Evolutionary conservation across 2,329 filamentous ascomycete species (phyloP).

Genomic region (Scytalidium sp.): DNA sequence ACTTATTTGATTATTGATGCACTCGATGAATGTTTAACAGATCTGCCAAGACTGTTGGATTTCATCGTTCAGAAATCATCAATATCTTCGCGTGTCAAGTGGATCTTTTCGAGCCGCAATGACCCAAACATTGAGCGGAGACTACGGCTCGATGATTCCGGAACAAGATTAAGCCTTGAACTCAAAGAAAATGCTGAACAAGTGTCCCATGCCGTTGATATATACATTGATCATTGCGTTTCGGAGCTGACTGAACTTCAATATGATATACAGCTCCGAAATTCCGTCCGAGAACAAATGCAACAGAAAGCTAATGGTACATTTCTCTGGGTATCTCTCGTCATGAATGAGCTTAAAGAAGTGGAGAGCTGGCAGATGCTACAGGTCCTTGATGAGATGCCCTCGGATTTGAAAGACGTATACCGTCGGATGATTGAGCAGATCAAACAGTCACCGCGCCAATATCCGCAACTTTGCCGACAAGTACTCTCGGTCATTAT

Average conservation of each 20-base stretch:
- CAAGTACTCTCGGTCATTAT: background rate
- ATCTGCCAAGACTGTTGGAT: constrained; percentile 27
- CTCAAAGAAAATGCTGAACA: constrained; percentile 31
- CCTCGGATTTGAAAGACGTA: constrained; percentile 16
- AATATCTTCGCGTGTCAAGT: constrained; percentile 29
- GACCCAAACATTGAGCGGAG: constrained; percentile 30
- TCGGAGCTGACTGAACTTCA: too few species aligned
- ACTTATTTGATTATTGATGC: constrained; percentile 39
- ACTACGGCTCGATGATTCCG: constrained; percentile 16
- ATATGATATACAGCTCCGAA: too few species aligned
- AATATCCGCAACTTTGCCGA: too few species aligned
- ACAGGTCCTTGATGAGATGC: constrained; percentile 21
- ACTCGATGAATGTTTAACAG: constrained; percentile 38
- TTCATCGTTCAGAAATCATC: constrained; percentile 24
- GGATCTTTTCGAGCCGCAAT: constrained; percentile 42
- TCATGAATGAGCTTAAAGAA: constrained; percentile 12
- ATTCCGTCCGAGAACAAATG: too few species aligned
- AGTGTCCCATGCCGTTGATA: constrained; percentile 29
- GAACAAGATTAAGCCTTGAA: constrained; percentile 30
- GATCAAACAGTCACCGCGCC: constrained; percentile 15
- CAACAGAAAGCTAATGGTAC: constrained; percentile 21
- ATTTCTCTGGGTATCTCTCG: constrained; percentile 25
- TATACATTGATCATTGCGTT: constrained; percentile 34
- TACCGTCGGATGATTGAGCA: constrained; percentile 29
- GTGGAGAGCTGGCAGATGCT: background rate